These are phyloP conservation scores for Aspergillus persii DNA, from an alignment of 2,329 filamentous ascomycete genomes.

Conservation along the genomic window DNA sequence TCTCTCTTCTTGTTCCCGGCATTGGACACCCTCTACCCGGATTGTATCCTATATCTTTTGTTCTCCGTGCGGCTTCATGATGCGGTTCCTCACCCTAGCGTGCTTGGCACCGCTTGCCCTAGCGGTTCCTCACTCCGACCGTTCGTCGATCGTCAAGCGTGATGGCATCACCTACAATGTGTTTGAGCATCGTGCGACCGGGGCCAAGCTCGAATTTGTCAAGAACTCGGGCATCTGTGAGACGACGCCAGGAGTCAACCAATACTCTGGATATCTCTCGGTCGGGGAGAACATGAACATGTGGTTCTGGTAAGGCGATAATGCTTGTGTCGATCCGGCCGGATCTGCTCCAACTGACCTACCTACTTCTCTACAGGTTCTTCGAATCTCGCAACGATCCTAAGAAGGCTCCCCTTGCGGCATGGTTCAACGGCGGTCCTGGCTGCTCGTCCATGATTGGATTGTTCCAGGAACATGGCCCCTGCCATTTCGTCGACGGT, in stretches of 20 bases:
- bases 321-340: not conserved
- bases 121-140: not conserved
- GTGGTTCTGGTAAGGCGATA: slow-evolving; percentile 40
- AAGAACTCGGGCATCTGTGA: slow-evolving; percentile 54
- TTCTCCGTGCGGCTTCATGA: not conserved
- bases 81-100: not conserved
- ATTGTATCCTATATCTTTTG: not conserved
- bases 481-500: slow-evolving; percentile 42
- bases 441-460: slow-evolving; percentile 45
- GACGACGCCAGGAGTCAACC: slow-evolving; percentile 51
- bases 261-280: slow-evolving; percentile 52
- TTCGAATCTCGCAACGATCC: slow-evolving; percentile 49
- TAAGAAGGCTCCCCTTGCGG: slow-evolving; percentile 42
- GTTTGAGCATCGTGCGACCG: slow-evolving; percentile 50
- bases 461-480: slow-evolving; percentile 44
- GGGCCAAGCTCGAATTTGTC: slow-evolving; percentile 48
- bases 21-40: not conserved
- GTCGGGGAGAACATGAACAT: slow-evolving; percentile 47
- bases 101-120: not conserved
- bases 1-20: not conserved
- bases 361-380: slow-evolving; percentile 32
- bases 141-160: slow-evolving; percentile 27
- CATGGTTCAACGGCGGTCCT: slow-evolving; percentile 50
- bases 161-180: slow-evolving; percentile 45
- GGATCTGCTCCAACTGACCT: not conserved